phyloP scores from a whole-genome alignment of 2,329 filamentous ascomycete genomes.

The Thielaviopsis musarum region DNA sequence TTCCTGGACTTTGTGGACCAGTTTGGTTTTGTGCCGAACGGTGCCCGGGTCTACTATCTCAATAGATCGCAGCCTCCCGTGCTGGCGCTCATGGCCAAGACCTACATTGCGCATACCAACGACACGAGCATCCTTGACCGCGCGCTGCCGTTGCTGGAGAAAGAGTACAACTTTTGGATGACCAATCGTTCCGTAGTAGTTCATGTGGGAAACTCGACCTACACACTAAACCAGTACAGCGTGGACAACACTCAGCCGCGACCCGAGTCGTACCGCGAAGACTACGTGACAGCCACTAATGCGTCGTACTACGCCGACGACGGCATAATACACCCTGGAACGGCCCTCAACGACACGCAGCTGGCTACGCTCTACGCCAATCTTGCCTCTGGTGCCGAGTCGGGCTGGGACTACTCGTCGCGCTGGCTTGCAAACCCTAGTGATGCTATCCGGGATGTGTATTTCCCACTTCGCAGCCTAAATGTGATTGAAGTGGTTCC shows the following conservation, averaged over 20 bases:
- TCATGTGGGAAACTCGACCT: constrained; percentile 27
- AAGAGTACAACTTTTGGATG: constrained; percentile 47
- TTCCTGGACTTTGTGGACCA: constrained; percentile 49
- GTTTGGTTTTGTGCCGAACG: constrained; percentile 52
- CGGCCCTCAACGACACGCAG: constrained; percentile 33
- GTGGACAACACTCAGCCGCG: constrained; percentile 49
- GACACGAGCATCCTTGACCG: constrained; percentile 40
- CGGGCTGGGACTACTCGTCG: constrained; percentile 45
- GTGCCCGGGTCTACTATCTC: constrained; percentile 49
- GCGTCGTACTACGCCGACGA: constrained; percentile 40
- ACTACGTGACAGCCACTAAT: constrained; percentile 50
- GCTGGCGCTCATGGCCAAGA: constrained; percentile 47
- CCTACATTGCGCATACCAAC: constrained; percentile 47
- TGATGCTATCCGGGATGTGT: constrained; percentile 41
- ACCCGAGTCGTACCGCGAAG: constrained; percentile 50
- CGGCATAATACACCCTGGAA: constrained; percentile 41
- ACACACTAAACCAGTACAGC: constrained; percentile 40
- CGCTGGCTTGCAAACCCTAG: constrained; percentile 40
- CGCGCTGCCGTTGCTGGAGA: constrained; percentile 43
- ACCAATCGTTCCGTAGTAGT: constrained; percentile 42
- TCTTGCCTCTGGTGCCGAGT: constrained; percentile 48
- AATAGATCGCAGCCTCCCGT: constrained; percentile 53
- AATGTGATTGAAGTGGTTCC: constrained; percentile 42
- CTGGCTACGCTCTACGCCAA: constrained; percentile 40
- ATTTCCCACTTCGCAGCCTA: constrained; percentile 48